Evolutionary conservation across 495 filamentous ascomycete genomes (phyloP).

Genomic region (Trichoderma orchidacearum): DNA sequence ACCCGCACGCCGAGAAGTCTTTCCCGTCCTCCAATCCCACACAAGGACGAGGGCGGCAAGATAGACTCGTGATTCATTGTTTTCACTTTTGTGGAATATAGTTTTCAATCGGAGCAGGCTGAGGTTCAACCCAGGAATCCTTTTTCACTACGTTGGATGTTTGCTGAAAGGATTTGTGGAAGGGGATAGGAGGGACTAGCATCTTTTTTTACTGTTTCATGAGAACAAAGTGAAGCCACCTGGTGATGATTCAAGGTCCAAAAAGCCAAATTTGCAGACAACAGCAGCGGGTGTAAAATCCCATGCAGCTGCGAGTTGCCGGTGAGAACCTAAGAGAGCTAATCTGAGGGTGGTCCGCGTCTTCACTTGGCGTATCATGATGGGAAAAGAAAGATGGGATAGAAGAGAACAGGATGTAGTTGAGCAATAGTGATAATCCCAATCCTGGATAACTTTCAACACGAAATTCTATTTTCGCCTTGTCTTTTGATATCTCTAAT

Average conservation of each 20-base stretch:
- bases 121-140: neutral
- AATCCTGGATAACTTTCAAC: too few species aligned
- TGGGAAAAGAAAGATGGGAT: too few species aligned
- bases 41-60: neutral
- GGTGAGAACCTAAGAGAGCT: slow-evolving; percentile 48
- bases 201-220: neutral
- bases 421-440: too few species aligned
- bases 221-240: slow-evolving; percentile 9
- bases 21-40: neutral
- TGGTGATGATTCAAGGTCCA: slow-evolving; percentile 44
- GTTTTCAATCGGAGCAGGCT: slow-evolving; percentile 47
- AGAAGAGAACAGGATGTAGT: too few species aligned
- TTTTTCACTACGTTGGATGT: neutral
- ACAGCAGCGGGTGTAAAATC: slow-evolving; percentile 15
- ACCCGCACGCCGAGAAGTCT: slow-evolving; percentile 3
- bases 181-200: neutral
- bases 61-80: neutral
- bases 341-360: slow-evolving; percentile 37
- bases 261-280: slow-evolving; percentile 54
- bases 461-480: neutral
- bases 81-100: slow-evolving; percentile 26
- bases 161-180: slow-evolving; percentile 3
- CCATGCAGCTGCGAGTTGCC: slow-evolving; percentile 25
- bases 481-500: neutral
- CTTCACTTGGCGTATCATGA: slow-evolving; percentile 5